phyloP scores from a whole-genome alignment of 1,284 basidiomycete genomes.

The Xerocomus cyaneibrunnescens region DNA sequence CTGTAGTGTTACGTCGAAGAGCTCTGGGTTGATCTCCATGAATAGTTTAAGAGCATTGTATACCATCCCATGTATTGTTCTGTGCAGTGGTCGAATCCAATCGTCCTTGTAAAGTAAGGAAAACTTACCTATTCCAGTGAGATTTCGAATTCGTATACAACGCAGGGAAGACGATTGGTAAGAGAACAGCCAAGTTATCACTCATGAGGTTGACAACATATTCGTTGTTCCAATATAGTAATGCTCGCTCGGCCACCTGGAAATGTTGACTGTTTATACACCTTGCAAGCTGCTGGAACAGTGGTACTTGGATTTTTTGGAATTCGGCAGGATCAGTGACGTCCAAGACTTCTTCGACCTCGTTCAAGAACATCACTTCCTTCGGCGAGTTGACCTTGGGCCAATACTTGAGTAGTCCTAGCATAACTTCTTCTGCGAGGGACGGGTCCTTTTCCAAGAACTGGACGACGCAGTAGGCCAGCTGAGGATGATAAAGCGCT shows the following conservation, averaged over 20 bases:
- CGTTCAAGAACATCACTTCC: constrained; percentile 99
- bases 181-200: constrained; percentile 86
- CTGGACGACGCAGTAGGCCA: constrained; percentile 99
- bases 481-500: constrained; percentile 96
- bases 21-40: constrained; percentile 98
- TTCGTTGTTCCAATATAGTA: constrained; percentile 99
- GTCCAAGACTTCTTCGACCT: constrained; percentile 98
- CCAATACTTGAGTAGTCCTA: constrained; percentile 96
- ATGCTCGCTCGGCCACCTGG: constrained; percentile 93
- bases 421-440: constrained; percentile 93
- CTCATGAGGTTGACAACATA: constrained; percentile 99
- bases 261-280: constrained; percentile 99
- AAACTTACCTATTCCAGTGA: constrained; percentile 94
- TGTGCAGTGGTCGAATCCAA: constrained; percentile 35
- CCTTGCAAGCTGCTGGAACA: constrained; percentile 94
- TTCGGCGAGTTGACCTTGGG: constrained; percentile 99
- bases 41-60: constrained; percentile 98
- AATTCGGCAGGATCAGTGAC: constrained; percentile 98
- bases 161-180: constrained; percentile 98
- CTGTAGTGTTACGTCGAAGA: constrained; percentile 93
- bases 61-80: constrained; percentile 98
- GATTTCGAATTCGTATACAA: constrained; percentile 95
- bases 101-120: background rate
- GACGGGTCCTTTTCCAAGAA: constrained; percentile 96
- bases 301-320: constrained; percentile 91